phyloP scores from a whole-genome alignment of 2,329 filamentous ascomycete genomes.

The Beauveria medogensis region DNA sequence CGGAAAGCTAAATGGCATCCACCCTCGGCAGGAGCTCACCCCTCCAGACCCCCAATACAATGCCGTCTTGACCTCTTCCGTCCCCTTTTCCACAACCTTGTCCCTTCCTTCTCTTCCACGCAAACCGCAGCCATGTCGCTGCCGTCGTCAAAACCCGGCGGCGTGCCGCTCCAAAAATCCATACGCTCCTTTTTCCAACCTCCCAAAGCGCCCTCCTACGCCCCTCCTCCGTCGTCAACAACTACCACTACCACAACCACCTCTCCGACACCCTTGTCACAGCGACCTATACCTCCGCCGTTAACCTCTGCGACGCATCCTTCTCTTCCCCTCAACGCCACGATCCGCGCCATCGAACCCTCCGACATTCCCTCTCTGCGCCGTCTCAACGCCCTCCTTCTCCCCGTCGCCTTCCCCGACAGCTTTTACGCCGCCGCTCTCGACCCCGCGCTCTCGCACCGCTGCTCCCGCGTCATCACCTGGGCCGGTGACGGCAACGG shows the following conservation, averaged over 20 bases:
- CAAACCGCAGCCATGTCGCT: slow-evolving; percentile 28
- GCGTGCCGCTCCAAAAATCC: slow-evolving; percentile 36
- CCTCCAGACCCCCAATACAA: neutral
- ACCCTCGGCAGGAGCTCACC: neutral
- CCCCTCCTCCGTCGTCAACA: slow-evolving; percentile 23
- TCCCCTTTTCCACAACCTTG: neutral
- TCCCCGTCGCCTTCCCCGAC: slow-evolving; percentile 56
- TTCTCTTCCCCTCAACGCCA: slow-evolving; percentile 38
- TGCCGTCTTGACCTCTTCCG: neutral
- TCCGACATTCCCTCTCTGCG: slow-evolving; percentile 50
- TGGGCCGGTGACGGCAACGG: slow-evolving; percentile 37
- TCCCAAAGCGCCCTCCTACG: slow-evolving; percentile 33
- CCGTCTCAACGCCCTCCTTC: slow-evolving; percentile 56
- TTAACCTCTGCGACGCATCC: slow-evolving; percentile 19
- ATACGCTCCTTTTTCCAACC: slow-evolving; percentile 56
- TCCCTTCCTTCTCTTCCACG: neutral
- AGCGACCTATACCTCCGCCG: slow-evolving; percentile 11
- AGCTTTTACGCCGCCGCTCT: slow-evolving; percentile 52
- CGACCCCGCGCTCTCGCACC: slow-evolving; percentile 39
- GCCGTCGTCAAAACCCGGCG: slow-evolving; percentile 25
- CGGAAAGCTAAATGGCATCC: neutral
- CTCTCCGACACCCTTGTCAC: slow-evolving; percentile 13
- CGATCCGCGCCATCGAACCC: slow-evolving; percentile 42
- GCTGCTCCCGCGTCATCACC: slow-evolving; percentile 52
- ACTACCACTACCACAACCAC: slow-evolving; percentile 15